Evolutionary conservation across 768 basidiomycete species (phyloP).

Genomic region (Erythrobasidium yunnanense): DNA sequence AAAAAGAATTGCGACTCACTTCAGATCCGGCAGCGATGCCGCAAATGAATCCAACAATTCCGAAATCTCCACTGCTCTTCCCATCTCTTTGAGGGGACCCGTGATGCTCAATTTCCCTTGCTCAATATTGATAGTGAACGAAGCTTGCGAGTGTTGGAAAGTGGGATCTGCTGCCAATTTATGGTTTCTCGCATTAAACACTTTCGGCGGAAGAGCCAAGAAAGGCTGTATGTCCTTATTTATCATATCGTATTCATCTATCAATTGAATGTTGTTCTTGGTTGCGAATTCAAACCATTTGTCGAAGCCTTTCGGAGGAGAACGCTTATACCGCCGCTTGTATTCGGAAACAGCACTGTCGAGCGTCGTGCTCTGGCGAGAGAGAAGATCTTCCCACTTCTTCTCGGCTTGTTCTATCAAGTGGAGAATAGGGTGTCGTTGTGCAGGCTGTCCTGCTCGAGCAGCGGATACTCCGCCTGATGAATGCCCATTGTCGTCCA

Average conservation of each 20-base stretch:
- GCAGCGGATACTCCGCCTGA: slow-evolving; percentile 5
- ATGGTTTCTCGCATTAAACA: slow-evolving; percentile 28
- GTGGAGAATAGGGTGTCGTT: slow-evolving; percentile 60
- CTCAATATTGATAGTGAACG: slow-evolving; percentile 27
- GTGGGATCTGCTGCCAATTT: slow-evolving; percentile 1
- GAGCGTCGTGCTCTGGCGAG: slow-evolving; percentile 66
- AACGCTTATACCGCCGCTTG: slow-evolving; percentile 57
- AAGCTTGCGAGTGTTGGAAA: background rate
- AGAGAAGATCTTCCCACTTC: slow-evolving; percentile 49
- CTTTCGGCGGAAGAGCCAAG: slow-evolving; percentile 29
- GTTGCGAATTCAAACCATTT: slow-evolving; percentile 52
- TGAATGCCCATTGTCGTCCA: background rate
- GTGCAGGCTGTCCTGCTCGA: slow-evolving; percentile 6
- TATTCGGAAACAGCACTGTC: slow-evolving; percentile 71
- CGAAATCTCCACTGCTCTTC: slow-evolving; percentile 31
- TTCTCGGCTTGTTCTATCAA: slow-evolving; percentile 55
- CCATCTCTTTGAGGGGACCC: slow-evolving; percentile 27
- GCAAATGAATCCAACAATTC: slow-evolving; percentile 32
- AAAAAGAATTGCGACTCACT: slow-evolving; percentile 35
- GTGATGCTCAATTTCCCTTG: slow-evolving; percentile 29
- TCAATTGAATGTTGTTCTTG: slow-evolving; percentile 14
- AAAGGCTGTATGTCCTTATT: slow-evolving; percentile 33
- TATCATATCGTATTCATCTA: slow-evolving; percentile 37
- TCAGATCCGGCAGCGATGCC: slow-evolving; percentile 28
- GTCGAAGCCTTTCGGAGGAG: slow-evolving; percentile 82